A percentile compares a stretch with the other conserved stretches of the same genome.
phyloP scores from a whole-genome alignment of 2,329 filamentous ascomycete genomes.

The Calonectria pteridis region DNA sequence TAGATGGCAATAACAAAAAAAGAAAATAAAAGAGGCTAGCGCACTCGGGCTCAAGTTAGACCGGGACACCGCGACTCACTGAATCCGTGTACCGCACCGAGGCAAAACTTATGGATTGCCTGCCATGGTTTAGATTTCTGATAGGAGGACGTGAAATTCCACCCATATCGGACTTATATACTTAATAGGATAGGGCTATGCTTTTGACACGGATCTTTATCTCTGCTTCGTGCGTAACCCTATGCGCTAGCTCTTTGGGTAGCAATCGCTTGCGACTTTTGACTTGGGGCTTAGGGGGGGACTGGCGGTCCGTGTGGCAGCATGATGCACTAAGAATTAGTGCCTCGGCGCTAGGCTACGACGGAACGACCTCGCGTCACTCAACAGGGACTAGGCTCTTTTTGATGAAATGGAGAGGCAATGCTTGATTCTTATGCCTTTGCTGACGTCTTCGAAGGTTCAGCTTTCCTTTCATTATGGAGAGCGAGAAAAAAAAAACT shows the following conservation, averaged over 20 bases:
- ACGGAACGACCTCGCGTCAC: background rate
- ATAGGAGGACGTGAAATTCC: too few species aligned
- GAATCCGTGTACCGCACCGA: background rate
- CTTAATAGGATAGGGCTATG: background rate
- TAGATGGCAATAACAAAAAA: background rate
- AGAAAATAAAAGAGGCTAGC: background rate
- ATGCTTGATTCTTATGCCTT: too few species aligned
- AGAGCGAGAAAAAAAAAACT: too few species aligned
- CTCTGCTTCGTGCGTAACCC: background rate
- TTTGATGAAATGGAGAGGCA: background rate
- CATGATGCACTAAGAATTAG: background rate
- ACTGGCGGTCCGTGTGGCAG: background rate
- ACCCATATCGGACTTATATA: too few species aligned
- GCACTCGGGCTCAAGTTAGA: background rate
- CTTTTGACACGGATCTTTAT: background rate
- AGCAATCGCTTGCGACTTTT: background rate
- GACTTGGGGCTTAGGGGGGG: background rate
- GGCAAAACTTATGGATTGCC: background rate
- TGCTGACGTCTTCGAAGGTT: too few species aligned
- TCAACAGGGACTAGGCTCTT: background rate
- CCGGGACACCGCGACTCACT: background rate
- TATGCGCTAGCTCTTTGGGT: too few species aligned
- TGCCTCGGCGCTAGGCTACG: background rate
- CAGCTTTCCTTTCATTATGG: too few species aligned
- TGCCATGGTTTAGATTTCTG: too few species aligned